phyloP scores from a whole-genome alignment of 805 yeast genomes.

The Candida lessepsii region DNA sequence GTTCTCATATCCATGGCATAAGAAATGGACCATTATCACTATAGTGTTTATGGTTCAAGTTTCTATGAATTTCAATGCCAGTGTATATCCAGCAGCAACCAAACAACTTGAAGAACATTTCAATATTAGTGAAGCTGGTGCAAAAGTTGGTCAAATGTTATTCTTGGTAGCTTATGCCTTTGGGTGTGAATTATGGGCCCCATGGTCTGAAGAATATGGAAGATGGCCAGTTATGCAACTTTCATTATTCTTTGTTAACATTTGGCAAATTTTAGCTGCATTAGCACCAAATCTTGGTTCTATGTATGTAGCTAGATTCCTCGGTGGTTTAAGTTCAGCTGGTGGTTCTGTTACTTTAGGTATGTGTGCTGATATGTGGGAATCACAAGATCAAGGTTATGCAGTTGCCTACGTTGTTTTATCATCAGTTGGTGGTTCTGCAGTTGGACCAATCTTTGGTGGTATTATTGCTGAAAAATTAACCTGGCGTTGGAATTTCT shows the following conservation, averaged over 20 bases:
- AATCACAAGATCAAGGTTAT: constrained; percentile 29
- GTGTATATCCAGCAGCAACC: constrained; percentile 29
- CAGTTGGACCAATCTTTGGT: constrained; percentile 31
- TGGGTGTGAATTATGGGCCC: constrained; percentile 37
- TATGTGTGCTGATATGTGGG: constrained; percentile 36
- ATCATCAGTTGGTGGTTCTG: constrained; percentile 31
- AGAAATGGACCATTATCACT: constrained; percentile 37
- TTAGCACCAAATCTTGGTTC: constrained; percentile 29
- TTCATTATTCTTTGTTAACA: constrained; percentile 28
- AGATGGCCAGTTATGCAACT: constrained; percentile 34
- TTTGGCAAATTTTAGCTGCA: constrained; percentile 33
- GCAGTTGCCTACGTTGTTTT: constrained; percentile 34
- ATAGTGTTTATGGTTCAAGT: constrained; percentile 37
- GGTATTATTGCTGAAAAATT: constrained; percentile 38
- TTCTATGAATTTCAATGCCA: constrained; percentile 42
- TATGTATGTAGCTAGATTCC: constrained; percentile 23
- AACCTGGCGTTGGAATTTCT: constrained; percentile 26
- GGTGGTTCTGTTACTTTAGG: constrained; percentile 37
- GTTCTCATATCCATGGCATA: constrained; percentile 25
- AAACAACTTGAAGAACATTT: constrained; percentile 23
- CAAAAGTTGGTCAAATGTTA: constrained; percentile 27
- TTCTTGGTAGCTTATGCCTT: constrained; percentile 31
- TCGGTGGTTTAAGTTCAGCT: constrained; percentile 32
- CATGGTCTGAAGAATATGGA: constrained; percentile 36
- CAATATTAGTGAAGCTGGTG: constrained; percentile 22